Evolutionary conservation across 176 grass and related monocot species (phyloP).

Genomic region (Themeda triandra): DNA sequence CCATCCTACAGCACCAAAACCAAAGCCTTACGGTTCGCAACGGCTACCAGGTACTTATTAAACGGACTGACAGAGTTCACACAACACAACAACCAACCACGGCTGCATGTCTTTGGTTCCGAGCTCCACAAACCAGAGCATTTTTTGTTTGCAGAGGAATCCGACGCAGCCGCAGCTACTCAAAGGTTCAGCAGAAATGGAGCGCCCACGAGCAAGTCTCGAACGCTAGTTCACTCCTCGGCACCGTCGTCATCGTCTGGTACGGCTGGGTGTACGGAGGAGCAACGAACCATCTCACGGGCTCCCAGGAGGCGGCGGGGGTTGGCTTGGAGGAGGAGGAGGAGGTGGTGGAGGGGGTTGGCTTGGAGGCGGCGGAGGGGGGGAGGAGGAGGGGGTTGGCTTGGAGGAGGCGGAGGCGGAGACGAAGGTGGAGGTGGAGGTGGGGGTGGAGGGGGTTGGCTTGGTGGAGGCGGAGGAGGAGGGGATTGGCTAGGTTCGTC

Average conservation of each 20-base stretch:
- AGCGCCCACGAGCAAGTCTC: background rate
- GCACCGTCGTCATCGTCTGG: background rate
- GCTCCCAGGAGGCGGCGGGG: background rate
- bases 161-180: background rate
- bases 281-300: background rate
- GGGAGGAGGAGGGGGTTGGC: too few relatives aligned
- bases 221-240: background rate
- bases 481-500: background rate
- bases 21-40: background rate
- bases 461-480: background rate
- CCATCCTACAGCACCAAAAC: background rate
- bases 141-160: conserved; percentile 3
- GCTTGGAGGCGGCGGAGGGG: too few relatives aligned
- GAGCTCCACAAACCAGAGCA: background rate
- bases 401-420: too few relatives aligned
- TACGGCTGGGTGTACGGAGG: background rate
- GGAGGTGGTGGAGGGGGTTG: too few relatives aligned
- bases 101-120: background rate
- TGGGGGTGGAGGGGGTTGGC: background rate
- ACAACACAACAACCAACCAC: background rate
- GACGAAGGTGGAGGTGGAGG: too few relatives aligned
- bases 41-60: background rate
- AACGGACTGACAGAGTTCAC: background rate
- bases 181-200: too few relatives aligned
- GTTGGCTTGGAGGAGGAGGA: too few relatives aligned